phyloP scores from a whole-genome alignment of 805 yeast genomes.

The Metschnikowia drakensbergensis region DNA sequence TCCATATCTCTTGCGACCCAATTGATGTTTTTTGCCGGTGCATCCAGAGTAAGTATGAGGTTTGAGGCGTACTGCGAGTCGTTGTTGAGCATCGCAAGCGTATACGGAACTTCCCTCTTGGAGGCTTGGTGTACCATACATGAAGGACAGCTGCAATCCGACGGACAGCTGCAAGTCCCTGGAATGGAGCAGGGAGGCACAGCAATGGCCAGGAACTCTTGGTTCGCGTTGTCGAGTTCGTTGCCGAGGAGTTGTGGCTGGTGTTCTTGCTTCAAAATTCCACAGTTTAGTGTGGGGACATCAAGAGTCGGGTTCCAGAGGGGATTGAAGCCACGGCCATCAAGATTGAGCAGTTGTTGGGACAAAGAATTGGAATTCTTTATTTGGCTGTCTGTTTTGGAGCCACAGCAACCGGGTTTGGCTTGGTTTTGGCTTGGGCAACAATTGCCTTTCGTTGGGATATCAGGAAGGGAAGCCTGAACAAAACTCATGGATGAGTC shows the following conservation, averaged over 20 bases:
- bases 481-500: neutral
- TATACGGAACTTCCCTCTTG: conserved; percentile 5
- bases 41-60: conserved; percentile 10
- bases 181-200: conserved; percentile 35
- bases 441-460: neutral
- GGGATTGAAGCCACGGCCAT: neutral
- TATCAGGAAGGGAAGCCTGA: neutral
- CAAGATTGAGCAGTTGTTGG: neutral
- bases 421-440: neutral
- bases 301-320: neutral
- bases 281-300: neutral
- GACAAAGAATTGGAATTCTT: neutral
- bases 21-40: neutral
- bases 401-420: neutral
- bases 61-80: conserved; percentile 13
- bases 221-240: neutral
- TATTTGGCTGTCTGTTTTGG: neutral
- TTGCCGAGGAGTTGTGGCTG: neutral
- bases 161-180: conserved; percentile 37
- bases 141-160: conserved; percentile 35
- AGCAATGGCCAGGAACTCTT: conserved; percentile 23
- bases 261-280: neutral
- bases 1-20: conserved; percentile 1
- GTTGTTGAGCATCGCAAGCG: conserved; percentile 11
- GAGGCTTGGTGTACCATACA: conserved; percentile 32